Percentiles rank a stretch among this genome's conserved stretches.
Conservation (phyloP, 2,329 filamentous ascomycete species). For the Aspergillus versicolor region DNA sequence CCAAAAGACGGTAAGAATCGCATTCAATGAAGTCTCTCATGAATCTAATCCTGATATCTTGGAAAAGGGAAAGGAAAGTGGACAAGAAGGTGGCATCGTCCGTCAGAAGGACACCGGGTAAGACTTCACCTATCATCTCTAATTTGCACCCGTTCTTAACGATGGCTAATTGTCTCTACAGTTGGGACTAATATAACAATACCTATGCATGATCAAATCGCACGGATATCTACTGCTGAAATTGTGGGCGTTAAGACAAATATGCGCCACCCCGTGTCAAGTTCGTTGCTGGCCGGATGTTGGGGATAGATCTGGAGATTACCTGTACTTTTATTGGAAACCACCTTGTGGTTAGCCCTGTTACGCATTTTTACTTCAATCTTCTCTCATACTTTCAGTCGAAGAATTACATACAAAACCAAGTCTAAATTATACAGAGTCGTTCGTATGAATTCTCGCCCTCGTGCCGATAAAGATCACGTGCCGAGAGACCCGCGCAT, state of each 20-base stretch:
- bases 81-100: constrained; percentile 64
- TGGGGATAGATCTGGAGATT: constrained; percentile 14
- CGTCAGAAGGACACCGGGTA: constrained; percentile 80
- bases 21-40: neutral
- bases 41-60: neutral
- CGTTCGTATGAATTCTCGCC: neutral
- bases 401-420: neutral
- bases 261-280: neutral
- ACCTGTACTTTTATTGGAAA: constrained; percentile 23
- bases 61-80: constrained; percentile 50
- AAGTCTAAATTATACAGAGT: neutral
- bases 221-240: neutral
- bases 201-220: neutral
- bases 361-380: constrained; percentile 5
- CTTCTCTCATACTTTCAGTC: constrained; percentile 5
- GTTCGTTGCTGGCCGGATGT: neutral
- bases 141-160: neutral
- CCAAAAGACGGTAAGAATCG: constrained; percentile 66
- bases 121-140: constrained; percentile 13
- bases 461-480: constrained; percentile 9
- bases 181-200: constrained; percentile 29
- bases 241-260: neutral
- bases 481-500: constrained; percentile 10
- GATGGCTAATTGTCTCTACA: constrained; percentile 15
- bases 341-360: constrained; percentile 16